Conservation (phyloP, 805 yeast species). For the Zygosaccharomyces gambellarensis region DNA sequence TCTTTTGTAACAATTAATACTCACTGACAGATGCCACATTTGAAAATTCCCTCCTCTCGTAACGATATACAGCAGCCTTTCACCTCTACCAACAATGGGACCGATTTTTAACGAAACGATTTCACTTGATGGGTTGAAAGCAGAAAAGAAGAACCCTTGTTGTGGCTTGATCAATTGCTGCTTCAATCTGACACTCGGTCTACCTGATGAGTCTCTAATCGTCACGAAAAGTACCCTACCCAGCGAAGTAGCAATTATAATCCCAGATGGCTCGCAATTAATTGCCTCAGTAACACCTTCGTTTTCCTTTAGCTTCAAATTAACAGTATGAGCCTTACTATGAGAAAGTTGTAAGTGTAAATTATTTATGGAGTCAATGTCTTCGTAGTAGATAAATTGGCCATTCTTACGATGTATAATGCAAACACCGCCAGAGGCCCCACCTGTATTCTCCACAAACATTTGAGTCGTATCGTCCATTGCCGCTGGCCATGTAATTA, state of each 20-base stretch:
- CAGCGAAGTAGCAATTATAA: constrained; percentile 62
- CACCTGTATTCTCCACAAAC: constrained; percentile 36
- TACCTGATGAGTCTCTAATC: constrained; percentile 65
- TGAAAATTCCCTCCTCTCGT: constrained; percentile 44
- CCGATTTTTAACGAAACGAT: constrained; percentile 59
- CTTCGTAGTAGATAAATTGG: constrained; percentile 61
- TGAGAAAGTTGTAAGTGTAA: constrained; percentile 27
- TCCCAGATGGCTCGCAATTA: constrained; percentile 69
- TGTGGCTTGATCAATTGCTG: constrained; percentile 32
- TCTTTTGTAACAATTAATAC: constrained; percentile 35
- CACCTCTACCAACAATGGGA: constrained; percentile 47
- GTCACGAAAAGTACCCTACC: constrained; percentile 61
- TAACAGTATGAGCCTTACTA: constrained; percentile 24
- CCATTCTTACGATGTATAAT: constrained; percentile 60
- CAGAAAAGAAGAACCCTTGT: constrained; percentile 34
- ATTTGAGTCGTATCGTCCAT: constrained; percentile 40
- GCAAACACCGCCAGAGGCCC: constrained; percentile 61
- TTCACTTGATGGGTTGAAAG: constrained; percentile 33
- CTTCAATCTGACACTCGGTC: constrained; percentile 38
- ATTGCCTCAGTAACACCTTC: constrained; percentile 57
- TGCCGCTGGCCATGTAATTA: constrained; percentile 31
- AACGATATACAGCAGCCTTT: constrained; percentile 38
- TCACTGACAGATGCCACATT: constrained; percentile 46
- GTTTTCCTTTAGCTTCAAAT: constrained; percentile 21
- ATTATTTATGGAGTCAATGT: constrained; percentile 45